Base-by-base conservation (phyloP, 2,329 filamentous ascomycete genomes). In the Sordariomycetes sp. region DNA sequence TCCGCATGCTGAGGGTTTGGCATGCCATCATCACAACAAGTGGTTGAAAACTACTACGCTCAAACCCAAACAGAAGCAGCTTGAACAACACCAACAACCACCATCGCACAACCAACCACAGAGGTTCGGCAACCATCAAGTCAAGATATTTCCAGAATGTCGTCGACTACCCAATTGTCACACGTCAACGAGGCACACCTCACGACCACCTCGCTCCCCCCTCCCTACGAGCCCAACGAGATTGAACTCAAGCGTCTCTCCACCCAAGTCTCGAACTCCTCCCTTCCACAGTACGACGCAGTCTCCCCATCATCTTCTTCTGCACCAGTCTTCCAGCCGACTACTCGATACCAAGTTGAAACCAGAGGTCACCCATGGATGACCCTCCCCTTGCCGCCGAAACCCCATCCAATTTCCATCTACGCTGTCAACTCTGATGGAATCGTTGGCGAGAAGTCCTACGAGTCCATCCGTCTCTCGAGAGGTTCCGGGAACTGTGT, bases 391-490 rank as follows among this genome's bases (percentile, higher is more conserved):
- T 21, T 54, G 1, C 53, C 61, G 1, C 50, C 53, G 0, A 49
- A 46, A 5, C 49, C 59, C 2, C 48, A 55, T 2, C 60, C 64
- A 4, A 66, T 70, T 41, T 54, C 57, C 21, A 41, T 70, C 37
- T 66, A 60, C 47, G 39, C 54, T 15, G 47, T 70, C 8, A 50
- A 61, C 3, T 46, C 58, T 3, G 21, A 42, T 34, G 23, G 46
- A 6, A 51, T 63, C 17, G 49, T 64, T 23, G 61, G 57, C 9
- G 51, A 52, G 3, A 43, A 64, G 3, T 62, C 58, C 19, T 79
- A 75, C 51, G 45, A 65, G 10, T 78, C 72, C 17, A 53, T 68
- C 19, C 66, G 74, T 4, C 58, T 59, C 9, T 51, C 53, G 8
- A 57, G 59, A 29, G 47, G 54, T 38, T 74, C 70, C 1, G 70